Evolutionary conservation across 208 protist species (phyloP).

Genomic region (Phytomonas francai): DNA sequence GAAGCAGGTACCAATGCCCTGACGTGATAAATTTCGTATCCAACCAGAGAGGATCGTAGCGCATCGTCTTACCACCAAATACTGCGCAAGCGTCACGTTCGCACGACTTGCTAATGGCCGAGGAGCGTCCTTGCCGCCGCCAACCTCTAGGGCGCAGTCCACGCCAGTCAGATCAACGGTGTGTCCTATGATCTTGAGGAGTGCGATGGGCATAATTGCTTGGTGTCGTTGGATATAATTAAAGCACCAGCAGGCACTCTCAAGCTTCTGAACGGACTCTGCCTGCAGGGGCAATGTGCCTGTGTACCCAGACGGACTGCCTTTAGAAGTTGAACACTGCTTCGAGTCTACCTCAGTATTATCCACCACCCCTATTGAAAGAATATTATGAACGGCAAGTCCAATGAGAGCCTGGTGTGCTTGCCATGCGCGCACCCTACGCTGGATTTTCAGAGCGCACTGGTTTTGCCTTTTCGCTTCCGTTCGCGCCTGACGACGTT

Average conservation of each 20-base stretch:
- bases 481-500: constrained; percentile 37
- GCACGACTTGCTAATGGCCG: background rate
- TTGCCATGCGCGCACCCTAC: constrained; percentile 33
- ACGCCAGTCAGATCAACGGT: background rate
- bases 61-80: background rate
- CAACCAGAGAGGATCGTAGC: background rate
- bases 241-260: constrained; percentile 25
- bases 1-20: constrained; percentile 2
- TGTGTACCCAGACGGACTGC: background rate
- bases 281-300: background rate
- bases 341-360: background rate
- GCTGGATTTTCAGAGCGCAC: constrained; percentile 37
- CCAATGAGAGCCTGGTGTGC: constrained; percentile 8
- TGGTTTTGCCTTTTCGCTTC: constrained; percentile 24
- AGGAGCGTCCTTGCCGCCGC: background rate
- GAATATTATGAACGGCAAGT: background rate
- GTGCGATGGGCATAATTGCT: constrained; percentile 11
- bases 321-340: background rate
- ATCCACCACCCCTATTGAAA: background rate
- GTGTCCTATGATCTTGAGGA: background rate
- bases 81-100: background rate
- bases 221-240: constrained; percentile 19
- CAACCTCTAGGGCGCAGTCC: background rate
- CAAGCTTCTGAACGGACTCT: constrained; percentile 11
- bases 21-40: background rate